A percentile compares a stretch with the other conserved stretches of the same genome.
phyloP scores from a whole-genome alignment of 2,329 filamentous ascomycete species.

The Emmonsiellopsis sp. region DNA sequence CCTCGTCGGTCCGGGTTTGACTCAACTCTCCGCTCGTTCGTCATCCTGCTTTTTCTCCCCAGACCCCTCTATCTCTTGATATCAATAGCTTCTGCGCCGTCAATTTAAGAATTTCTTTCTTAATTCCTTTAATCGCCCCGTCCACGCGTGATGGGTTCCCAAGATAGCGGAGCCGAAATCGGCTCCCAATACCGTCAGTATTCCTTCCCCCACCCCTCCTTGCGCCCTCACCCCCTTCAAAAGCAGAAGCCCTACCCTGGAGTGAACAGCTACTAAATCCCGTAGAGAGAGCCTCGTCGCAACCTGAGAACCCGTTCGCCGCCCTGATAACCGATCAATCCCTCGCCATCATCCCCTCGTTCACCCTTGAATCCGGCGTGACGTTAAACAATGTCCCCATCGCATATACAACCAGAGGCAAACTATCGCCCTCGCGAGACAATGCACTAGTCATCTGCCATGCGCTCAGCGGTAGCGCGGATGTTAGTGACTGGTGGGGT shows the following conservation, averaged over 20 bases:
- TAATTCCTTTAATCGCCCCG: background rate
- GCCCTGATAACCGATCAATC: conserved; percentile 79
- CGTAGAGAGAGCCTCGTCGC: conserved; percentile 48
- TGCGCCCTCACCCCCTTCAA: background rate
- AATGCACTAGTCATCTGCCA: conserved; percentile 57
- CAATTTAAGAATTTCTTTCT: background rate
- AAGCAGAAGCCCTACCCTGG: conserved; percentile 5
- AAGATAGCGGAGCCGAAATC: conserved; percentile 6
- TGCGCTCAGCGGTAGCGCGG: conserved; percentile 46
- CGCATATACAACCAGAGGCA: conserved; percentile 55
- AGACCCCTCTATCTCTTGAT: background rate
- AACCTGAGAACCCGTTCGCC: conserved; percentile 88
- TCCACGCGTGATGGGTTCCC: conserved; percentile 4
- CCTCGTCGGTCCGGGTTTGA: background rate
- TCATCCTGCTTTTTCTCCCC: background rate
- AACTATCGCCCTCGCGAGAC: conserved; percentile 46
- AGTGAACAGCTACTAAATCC: conserved; percentile 43
- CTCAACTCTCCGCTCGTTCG: background rate
- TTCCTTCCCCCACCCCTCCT: conserved; percentile 9
- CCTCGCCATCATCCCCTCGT: conserved; percentile 76
- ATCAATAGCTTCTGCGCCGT: background rate
- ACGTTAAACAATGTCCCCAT: conserved; percentile 65
- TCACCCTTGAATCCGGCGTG: conserved; percentile 87
- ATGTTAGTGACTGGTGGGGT: conserved; percentile 50
- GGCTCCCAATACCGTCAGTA: conserved; percentile 30